These are phyloP conservation scores for Oryza punctata DNA, from an alignment of 176 grass and related monocot genomes.

Conservation along the genomic window DNA sequence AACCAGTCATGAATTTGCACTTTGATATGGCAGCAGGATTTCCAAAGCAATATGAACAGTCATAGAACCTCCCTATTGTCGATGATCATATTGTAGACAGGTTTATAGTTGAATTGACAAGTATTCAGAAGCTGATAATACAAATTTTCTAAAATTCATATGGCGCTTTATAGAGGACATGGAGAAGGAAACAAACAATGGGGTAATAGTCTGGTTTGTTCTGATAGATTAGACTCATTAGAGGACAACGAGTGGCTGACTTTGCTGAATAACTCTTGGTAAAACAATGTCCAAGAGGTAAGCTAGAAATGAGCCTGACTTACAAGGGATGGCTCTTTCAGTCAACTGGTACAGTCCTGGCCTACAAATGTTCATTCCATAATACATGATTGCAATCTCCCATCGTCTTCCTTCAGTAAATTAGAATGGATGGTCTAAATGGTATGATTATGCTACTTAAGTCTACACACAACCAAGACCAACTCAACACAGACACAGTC, in stretches of 20 bases:
- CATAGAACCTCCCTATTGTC: too few relatives aligned
- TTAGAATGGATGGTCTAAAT: background rate
- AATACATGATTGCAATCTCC: background rate
- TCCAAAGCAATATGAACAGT: too few relatives aligned
- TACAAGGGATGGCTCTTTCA: background rate
- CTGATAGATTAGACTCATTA: background rate
- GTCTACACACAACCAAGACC: background rate
- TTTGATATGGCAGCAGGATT: too few relatives aligned
- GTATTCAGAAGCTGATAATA: too few relatives aligned
- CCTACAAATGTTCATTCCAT: slow-evolving; percentile 6
- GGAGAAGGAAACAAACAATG: background rate
- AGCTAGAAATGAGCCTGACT: background rate
- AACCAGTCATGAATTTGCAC: too few relatives aligned
- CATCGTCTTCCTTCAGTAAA: background rate
- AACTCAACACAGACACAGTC: background rate
- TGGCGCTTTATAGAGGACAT: too few relatives aligned
- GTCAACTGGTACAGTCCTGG: background rate
- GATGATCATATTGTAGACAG: too few relatives aligned
- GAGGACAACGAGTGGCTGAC: background rate
- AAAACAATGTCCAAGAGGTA: slow-evolving; percentile 3
- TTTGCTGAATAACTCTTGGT: background rate
- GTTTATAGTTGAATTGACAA: too few relatives aligned
- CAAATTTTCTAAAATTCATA: too few relatives aligned
- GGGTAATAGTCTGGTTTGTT: background rate
- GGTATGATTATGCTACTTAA: background rate